Percentiles rank a stretch among this genome's conserved stretches.
These are phyloP conservation scores for Chalciporus sphaerocephalus DNA, from an alignment of 768 basidiomycete species.

Conservation along the genomic window DNA sequence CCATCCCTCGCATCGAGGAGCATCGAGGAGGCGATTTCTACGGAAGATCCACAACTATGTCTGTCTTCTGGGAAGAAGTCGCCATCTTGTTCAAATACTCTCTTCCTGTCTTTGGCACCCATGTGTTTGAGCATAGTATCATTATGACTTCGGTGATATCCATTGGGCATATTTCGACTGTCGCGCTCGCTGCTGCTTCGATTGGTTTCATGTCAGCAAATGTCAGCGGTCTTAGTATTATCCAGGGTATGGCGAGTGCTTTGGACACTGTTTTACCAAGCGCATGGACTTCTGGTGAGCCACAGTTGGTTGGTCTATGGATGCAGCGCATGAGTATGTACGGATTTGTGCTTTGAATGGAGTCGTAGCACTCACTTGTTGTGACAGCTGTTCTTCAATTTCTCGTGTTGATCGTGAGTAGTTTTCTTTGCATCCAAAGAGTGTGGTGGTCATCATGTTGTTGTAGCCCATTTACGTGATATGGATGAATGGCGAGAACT, in stretches of 20 bases:
- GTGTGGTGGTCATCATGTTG: not conserved
- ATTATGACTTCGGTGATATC: slow-evolving; percentile 83
- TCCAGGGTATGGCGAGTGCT: slow-evolving; percentile 79
- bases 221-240: slow-evolving; percentile 53
- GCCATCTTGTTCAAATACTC: slow-evolving; percentile 60
- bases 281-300: slow-evolving; percentile 88
- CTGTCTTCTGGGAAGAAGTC: slow-evolving; percentile 51
- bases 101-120: slow-evolving; percentile 70
- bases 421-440: not conserved
- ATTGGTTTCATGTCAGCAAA: slow-evolving; percentile 73
- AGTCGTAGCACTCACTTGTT: not conserved
- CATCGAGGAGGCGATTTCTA: slow-evolving; percentile 13
- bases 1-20: slow-evolving; percentile 51
- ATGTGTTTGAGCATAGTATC: slow-evolving; percentile 82
- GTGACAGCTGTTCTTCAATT: slow-evolving; percentile 16
- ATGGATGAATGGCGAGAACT: slow-evolving; percentile 80
- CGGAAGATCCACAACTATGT: slow-evolving; percentile 21
- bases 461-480: slow-evolving; percentile 55
- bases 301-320: slow-evolving; percentile 86
- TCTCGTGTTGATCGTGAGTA: slow-evolving; percentile 52
- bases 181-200: slow-evolving; percentile 79
- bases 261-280: slow-evolving; percentile 92
- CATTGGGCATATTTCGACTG: slow-evolving; percentile 88
- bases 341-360: not conserved
- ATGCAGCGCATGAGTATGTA: slow-evolving; percentile 74